These are phyloP conservation scores for Galerina sulciceps DNA, from an alignment of 768 basidiomycete genomes.

Conservation along the genomic window DNA sequence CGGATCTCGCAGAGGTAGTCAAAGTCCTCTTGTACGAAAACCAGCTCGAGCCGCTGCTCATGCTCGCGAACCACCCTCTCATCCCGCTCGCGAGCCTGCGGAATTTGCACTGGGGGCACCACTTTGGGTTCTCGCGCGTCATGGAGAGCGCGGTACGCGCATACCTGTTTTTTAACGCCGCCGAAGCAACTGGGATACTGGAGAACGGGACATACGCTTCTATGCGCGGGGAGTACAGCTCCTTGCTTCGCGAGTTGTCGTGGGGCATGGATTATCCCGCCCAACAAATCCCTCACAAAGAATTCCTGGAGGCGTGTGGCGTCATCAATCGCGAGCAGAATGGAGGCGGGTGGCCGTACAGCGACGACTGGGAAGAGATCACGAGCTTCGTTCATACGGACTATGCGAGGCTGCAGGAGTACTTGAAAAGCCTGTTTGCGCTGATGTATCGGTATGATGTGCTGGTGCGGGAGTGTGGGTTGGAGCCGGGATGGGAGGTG, in stretches of 20 bases:
- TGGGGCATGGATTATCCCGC: conserved; percentile 31
- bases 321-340: background rate
- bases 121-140: conserved; percentile 36
- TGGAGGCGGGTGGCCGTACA: background rate
- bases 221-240: conserved; percentile 18
- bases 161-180: conserved; percentile 42
- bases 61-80: conserved; percentile 39
- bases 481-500: conserved; percentile 32
- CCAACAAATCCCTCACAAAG: conserved; percentile 33
- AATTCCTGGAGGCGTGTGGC: conserved; percentile 25
- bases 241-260: conserved; percentile 21
- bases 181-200: conserved; percentile 31
- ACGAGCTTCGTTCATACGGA: conserved; percentile 21
- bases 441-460: conserved; percentile 43
- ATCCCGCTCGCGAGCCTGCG: conserved; percentile 31
- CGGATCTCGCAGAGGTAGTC: conserved; percentile 36
- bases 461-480: conserved; percentile 37
- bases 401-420: conserved; percentile 28
- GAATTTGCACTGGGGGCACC: conserved; percentile 32
- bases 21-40: conserved; percentile 40
- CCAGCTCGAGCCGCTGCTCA: conserved; percentile 33
- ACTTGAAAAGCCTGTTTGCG: conserved; percentile 38
- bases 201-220: conserved; percentile 30
- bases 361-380: background rate
- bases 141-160: conserved; percentile 30